A percentile compares a stretch with the other conserved stretches of the same genome.
Conservation (phyloP, 2,329 filamentous ascomycete genomes). For the Claviceps sp. region DNA sequence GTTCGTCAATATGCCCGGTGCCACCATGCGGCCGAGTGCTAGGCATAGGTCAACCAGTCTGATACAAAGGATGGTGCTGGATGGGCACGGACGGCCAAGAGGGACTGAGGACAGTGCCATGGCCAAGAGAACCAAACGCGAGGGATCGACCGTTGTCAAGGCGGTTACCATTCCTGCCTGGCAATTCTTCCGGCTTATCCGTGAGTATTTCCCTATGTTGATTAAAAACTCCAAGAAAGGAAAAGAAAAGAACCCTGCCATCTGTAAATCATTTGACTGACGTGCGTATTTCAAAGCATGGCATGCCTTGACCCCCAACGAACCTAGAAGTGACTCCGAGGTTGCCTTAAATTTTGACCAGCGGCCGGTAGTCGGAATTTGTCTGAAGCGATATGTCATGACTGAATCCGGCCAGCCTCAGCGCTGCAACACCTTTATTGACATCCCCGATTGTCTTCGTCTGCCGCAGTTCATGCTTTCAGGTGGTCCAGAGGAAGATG, state of each 20-base stretch:
- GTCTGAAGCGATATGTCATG: slow-evolving; percentile 75
- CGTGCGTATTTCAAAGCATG: slow-evolving; percentile 44
- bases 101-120: slow-evolving; percentile 28
- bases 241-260: not conserved
- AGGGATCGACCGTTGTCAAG: slow-evolving; percentile 44
- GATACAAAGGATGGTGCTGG: slow-evolving; percentile 45
- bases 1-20: slow-evolving; percentile 1
- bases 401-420: slow-evolving; percentile 53
- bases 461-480: slow-evolving; percentile 78
- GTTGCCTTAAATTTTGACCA: slow-evolving; percentile 80
- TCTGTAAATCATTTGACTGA: not conserved
- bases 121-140: slow-evolving; percentile 29
- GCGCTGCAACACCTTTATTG: slow-evolving; percentile 69
- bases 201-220: slow-evolving; percentile 32
- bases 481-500: slow-evolving; percentile 53
- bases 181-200: slow-evolving; percentile 92
- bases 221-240: not conserved
- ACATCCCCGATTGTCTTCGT: slow-evolving; percentile 71
- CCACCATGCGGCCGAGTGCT: slow-evolving; percentile 10
- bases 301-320: slow-evolving; percentile 52
- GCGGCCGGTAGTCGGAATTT: slow-evolving; percentile 81
- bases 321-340: slow-evolving; percentile 55
- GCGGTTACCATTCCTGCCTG: slow-evolving; percentile 92
- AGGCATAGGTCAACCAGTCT: slow-evolving; percentile 44
- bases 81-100: slow-evolving; percentile 33